Evolutionary conservation across 2,329 filamentous ascomycete species (phyloP).

Genomic region (Raffaelea arxii): DNA sequence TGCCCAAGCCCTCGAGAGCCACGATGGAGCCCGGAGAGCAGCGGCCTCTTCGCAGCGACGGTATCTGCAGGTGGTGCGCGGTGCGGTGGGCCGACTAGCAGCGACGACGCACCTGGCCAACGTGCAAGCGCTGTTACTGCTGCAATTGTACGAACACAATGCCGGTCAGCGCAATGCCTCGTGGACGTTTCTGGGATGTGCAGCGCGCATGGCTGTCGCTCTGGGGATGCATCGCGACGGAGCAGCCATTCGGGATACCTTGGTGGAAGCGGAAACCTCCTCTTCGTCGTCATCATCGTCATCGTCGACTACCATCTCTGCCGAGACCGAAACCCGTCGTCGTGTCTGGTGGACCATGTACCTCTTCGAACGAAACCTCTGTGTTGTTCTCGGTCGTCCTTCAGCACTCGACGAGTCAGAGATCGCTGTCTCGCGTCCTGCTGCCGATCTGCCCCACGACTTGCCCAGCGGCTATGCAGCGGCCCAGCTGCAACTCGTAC

Average conservation of each 20-base stretch:
- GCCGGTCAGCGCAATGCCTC: slow-evolving; percentile 29
- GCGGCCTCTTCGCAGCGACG: slow-evolving; percentile 8
- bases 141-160: slow-evolving; percentile 32
- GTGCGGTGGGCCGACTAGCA: slow-evolving; percentile 8
- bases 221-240: slow-evolving; percentile 29
- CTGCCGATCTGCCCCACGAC: slow-evolving; percentile 1
- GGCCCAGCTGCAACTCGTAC: slow-evolving; percentile 6
- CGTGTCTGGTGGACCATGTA: slow-evolving; percentile 25
- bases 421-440: slow-evolving; percentile 22
- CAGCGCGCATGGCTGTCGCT: slow-evolving; percentile 31
- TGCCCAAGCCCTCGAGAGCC: slow-evolving; percentile 11
- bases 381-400: slow-evolving; percentile 26
- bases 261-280: neutral
- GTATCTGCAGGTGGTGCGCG: slow-evolving; percentile 9
- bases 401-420: slow-evolving; percentile 29
- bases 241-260: neutral
- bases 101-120: slow-evolving; percentile 24
- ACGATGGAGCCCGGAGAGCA: slow-evolving; percentile 7
- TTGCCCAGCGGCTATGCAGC: slow-evolving; percentile 7
- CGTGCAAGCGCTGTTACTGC: slow-evolving; percentile 30
- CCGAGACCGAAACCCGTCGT: slow-evolving; percentile 21
- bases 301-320: neutral
- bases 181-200: slow-evolving; percentile 33
- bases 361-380: slow-evolving; percentile 27
- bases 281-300: too few relatives aligned